phyloP scores from a whole-genome alignment of 805 yeast species.

The Ogataea thermomethanolica region DNA sequence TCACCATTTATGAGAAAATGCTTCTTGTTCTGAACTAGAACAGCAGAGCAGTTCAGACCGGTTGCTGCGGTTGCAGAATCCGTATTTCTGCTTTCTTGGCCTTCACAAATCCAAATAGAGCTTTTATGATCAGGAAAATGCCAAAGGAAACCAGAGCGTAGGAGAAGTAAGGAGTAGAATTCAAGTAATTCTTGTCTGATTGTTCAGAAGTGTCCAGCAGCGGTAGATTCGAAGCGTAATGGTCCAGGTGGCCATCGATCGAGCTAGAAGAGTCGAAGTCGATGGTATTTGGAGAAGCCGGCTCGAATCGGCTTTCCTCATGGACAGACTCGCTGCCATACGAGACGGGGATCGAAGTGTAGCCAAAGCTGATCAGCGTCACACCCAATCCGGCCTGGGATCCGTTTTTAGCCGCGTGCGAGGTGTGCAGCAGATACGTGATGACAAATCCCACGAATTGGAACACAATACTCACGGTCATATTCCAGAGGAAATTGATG shows the following conservation, averaged over 20 bases:
- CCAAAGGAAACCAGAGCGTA: conserved; percentile 68
- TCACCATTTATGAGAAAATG: conserved; percentile 92
- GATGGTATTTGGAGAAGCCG: conserved; percentile 55
- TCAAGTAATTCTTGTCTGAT: conserved; percentile 11
- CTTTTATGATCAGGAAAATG: conserved; percentile 55
- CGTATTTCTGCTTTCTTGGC: conserved; percentile 75
- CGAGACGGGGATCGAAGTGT: conserved; percentile 46
- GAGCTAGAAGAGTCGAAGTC: conserved; percentile 34
- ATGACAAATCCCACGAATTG: conserved; percentile 90
- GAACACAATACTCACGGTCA: conserved; percentile 83
- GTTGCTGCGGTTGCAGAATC: conserved; percentile 34
- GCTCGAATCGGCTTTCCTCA: conserved; percentile 42
- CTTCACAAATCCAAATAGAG: conserved; percentile 66
- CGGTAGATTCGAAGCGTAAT: conserved; percentile 24
- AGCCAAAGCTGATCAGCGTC: conserved; percentile 73
- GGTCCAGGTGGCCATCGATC: conserved; percentile 28
- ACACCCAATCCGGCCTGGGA: conserved; percentile 88
- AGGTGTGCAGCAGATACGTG: conserved; percentile 87
- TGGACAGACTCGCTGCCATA: conserved; percentile 23
- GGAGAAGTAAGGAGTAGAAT: conserved; percentile 51
- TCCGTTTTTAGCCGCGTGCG: conserved; percentile 96
- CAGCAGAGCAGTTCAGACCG: background rate
- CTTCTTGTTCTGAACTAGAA: conserved; percentile 49
- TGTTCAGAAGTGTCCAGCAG: conserved; percentile 8
- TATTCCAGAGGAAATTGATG: conserved; percentile 88